Conservation (phyloP, 495 filamentous ascomycete species). For the Chaetomidium leptoderma region DNA sequence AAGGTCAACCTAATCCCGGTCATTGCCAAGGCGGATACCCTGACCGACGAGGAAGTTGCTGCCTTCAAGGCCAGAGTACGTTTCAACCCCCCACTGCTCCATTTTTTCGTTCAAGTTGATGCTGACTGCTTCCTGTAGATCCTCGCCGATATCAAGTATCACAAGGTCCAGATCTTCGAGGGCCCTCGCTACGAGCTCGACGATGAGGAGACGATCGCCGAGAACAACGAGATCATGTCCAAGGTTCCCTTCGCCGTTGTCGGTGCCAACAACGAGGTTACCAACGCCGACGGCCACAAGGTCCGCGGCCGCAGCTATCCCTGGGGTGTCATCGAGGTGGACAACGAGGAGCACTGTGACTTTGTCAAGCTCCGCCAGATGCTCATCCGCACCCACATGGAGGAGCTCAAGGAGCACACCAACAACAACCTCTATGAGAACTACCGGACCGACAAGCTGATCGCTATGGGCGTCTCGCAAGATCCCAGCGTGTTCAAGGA, state of each 20-base stretch:
- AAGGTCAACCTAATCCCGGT: slow-evolving; percentile 99
- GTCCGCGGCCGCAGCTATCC: slow-evolving; percentile 95
- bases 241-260: slow-evolving; percentile 99
- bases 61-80: slow-evolving; percentile 92
- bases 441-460: slow-evolving; percentile 98
- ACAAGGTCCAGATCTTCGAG: slow-evolving; percentile 97
- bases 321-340: slow-evolving; percentile 98
- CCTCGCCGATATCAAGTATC: slow-evolving; percentile 91
- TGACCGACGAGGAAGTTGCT: slow-evolving; percentile 93
- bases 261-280: slow-evolving; percentile 90
- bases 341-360: slow-evolving; percentile 99
- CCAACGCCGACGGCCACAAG: slow-evolving; percentile 85
- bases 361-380: slow-evolving; percentile 99
- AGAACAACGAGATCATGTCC: slow-evolving; percentile 99
- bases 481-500: slow-evolving; percentile 99
- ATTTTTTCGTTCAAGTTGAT: not conserved
- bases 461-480: slow-evolving; percentile 94
- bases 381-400: slow-evolving; percentile 99
- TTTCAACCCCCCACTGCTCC: slow-evolving; percentile 10
- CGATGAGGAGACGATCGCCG: slow-evolving; percentile 97
- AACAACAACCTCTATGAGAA: slow-evolving; percentile 99
- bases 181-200: slow-evolving; percentile 97
- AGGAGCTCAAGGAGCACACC: slow-evolving; percentile 99
- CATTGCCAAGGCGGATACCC: slow-evolving; percentile 95
- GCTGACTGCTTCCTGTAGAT: slow-evolving; percentile 57